phyloP scores from a whole-genome alignment of 2,329 filamentous ascomycete genomes.

The Cytospora piceae region DNA sequence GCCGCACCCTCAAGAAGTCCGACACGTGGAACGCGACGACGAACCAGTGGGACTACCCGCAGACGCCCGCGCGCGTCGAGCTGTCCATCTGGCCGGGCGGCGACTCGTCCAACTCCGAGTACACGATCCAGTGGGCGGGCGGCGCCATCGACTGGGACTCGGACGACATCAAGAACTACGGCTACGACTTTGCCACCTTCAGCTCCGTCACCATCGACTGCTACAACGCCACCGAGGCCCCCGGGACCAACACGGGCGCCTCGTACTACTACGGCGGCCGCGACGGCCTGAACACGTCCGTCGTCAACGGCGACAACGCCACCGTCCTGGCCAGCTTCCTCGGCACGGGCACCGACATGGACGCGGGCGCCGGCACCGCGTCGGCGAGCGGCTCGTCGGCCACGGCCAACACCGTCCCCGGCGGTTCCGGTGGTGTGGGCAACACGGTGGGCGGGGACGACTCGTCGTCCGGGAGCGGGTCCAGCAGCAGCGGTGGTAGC shows the following conservation, averaged over 20 bases:
- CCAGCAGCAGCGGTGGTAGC: conserved; percentile 32
- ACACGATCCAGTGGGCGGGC: conserved; percentile 90
- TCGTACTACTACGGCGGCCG: conserved; percentile 76
- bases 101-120: conserved; percentile 73
- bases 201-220: conserved; percentile 81
- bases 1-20: conserved; percentile 73
- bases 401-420: conserved; percentile 35
- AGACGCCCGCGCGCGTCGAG: conserved; percentile 88
- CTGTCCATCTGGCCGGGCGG: conserved; percentile 97
- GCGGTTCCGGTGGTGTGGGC: conserved; percentile 37
- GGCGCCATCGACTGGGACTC: conserved; percentile 87
- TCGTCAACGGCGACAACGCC: conserved; percentile 73
- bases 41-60: conserved; percentile 84
- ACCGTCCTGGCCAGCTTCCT: conserved; percentile 79
- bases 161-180: conserved; percentile 76
- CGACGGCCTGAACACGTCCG: conserved; percentile 72
- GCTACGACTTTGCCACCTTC: conserved; percentile 87
- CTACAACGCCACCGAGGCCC: conserved; percentile 66
- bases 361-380: conserved; percentile 43
- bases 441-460: conserved; percentile 31
- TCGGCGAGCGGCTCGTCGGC: conserved; percentile 29
- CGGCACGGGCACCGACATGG: conserved; percentile 79
- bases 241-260: conserved; percentile 70
- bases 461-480: conserved; percentile 30
- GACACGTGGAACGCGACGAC: conserved; percentile 86